Percentiles rank a stretch among this genome's conserved stretches.
Conservation (phyloP, 2,329 filamentous ascomycete species). For the Alternaria sp. region DNA sequence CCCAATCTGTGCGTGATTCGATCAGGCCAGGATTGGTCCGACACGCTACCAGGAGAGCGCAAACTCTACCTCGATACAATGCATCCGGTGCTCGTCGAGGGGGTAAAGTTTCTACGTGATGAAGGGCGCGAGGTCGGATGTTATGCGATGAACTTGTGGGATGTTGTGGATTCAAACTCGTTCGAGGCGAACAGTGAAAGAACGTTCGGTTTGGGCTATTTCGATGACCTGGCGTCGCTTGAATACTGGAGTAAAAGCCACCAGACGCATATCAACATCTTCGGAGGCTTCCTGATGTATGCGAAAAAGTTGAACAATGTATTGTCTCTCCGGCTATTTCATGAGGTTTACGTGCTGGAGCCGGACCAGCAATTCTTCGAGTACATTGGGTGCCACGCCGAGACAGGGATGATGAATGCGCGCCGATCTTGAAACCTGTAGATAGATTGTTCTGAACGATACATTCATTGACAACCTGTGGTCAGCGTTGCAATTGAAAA, state of each 20-base stretch:
- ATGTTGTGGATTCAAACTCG: constrained; percentile 42
- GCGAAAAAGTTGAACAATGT: constrained; percentile 47
- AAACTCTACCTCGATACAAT: constrained; percentile 54
- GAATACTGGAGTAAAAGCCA: constrained; percentile 52
- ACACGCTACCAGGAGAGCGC: constrained; percentile 50
- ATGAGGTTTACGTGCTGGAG: constrained; percentile 51
- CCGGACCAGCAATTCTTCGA: constrained; percentile 52
- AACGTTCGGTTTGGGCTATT: constrained; percentile 53
- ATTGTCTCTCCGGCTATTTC: constrained; percentile 49
- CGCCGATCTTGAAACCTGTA: not conserved
- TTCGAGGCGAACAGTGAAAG: constrained; percentile 32
- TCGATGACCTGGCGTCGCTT: constrained; percentile 50
- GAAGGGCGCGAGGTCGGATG: constrained; percentile 54
- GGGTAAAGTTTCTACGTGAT: constrained; percentile 56
- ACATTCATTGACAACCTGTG: too few relatives aligned
- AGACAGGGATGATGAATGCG: constrained; percentile 42
- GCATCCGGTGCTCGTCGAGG: constrained; percentile 53
- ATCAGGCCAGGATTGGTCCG: constrained; percentile 56
- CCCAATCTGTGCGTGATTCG: constrained; percentile 54
- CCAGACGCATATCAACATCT: constrained; percentile 51
- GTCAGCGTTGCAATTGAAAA: not conserved
- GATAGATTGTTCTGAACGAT: not conserved
- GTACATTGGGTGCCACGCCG: constrained; percentile 51
- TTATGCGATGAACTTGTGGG: constrained; percentile 54
- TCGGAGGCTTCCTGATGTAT: constrained; percentile 51